phyloP scores from a whole-genome alignment of 768 basidiomycete genomes.

The Fomitopsis pulvina region DNA sequence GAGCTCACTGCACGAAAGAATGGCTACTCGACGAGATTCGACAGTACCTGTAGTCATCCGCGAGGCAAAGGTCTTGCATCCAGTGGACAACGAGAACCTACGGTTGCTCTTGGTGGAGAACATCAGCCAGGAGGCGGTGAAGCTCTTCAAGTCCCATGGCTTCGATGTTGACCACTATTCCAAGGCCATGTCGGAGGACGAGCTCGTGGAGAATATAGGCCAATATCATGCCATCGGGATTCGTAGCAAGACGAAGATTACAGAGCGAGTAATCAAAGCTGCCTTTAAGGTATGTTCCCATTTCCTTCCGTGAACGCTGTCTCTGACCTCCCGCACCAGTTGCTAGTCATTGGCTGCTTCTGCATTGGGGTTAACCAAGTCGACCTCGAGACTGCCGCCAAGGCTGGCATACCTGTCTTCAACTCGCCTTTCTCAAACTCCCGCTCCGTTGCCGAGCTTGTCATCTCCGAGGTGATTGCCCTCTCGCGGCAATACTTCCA shows the following conservation, averaged over 20 bases:
- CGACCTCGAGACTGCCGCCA: slow-evolving; percentile 76
- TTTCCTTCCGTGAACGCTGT: neutral
- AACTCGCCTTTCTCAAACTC: slow-evolving; percentile 99
- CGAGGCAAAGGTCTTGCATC: slow-evolving; percentile 69
- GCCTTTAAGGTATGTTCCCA: slow-evolving; percentile 59
- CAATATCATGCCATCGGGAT: slow-evolving; percentile 94
- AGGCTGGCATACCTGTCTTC: slow-evolving; percentile 93
- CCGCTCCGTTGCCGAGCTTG: slow-evolving; percentile 96
- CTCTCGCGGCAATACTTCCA: slow-evolving; percentile 93
- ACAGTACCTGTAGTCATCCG: slow-evolving; percentile 32
- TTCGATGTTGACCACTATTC: slow-evolving; percentile 88
- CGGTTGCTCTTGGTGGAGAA: slow-evolving; percentile 89
- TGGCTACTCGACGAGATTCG: slow-evolving; percentile 27
- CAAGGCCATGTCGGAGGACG: slow-evolving; percentile 86
- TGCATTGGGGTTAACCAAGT: slow-evolving; percentile 99
- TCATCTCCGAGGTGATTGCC: slow-evolving; percentile 88
- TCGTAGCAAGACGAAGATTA: slow-evolving; percentile 96
- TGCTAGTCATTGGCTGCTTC: slow-evolving; percentile 96
- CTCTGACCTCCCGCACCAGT: slow-evolving; percentile 38
- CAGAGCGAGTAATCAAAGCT: slow-evolving; percentile 79
- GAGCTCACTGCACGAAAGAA: slow-evolving; percentile 39
- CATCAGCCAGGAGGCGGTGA: slow-evolving; percentile 87
- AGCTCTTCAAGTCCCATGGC: slow-evolving; percentile 71
- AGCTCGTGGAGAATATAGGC: slow-evolving; percentile 79
- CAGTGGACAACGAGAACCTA: slow-evolving; percentile 75